Evolutionary conservation across 2,329 filamentous ascomycete genomes (phyloP).

Genomic region (Orbilia quercus): DNA sequence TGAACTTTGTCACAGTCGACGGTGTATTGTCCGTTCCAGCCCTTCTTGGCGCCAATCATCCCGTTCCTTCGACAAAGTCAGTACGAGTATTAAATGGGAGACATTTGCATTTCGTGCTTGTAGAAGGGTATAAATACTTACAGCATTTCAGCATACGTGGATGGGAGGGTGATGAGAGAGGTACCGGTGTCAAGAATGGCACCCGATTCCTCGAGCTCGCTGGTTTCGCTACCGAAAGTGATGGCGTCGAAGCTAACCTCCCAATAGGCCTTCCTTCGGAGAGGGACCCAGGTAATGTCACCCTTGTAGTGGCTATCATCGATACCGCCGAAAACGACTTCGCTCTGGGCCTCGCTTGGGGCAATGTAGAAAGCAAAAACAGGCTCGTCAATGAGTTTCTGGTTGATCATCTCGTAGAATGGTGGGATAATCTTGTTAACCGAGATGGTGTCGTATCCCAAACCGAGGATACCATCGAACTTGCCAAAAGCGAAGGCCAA

Average conservation of each 20-base stretch:
- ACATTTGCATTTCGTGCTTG: background rate
- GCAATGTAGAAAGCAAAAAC: conserved; percentile 98
- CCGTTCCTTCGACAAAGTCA: conserved; percentile 71
- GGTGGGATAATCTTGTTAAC: conserved; percentile 94
- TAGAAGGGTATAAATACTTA: conserved; percentile 62
- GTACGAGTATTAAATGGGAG: conserved; percentile 6
- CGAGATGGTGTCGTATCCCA: conserved; percentile 95
- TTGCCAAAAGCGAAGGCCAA: conserved; percentile 97
- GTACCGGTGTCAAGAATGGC: conserved; percentile 98
- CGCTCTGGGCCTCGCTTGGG: conserved; percentile 78
- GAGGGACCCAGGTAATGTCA: conserved; percentile 89
- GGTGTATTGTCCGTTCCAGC: conserved; percentile 95
- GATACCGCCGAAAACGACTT: conserved; percentile 88
- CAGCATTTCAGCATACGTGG: conserved; percentile 89
- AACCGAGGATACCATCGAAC: conserved; percentile 95
- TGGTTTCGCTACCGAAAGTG: conserved; percentile 83
- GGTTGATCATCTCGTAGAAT: conserved; percentile 95
- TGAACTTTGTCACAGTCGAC: conserved; percentile 88
- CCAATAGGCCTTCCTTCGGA: conserved; percentile 99
- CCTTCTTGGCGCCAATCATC: conserved; percentile 98
- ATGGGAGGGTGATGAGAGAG: conserved; percentile 94
- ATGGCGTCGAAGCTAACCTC: conserved; percentile 96
- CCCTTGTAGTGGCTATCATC: conserved; percentile 84
- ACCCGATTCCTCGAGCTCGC: conserved; percentile 81
- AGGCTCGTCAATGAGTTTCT: conserved; percentile 87